Evolutionary conservation across 2,329 filamentous ascomycete genomes (phyloP), one percentile per base, ranked within the genome.

Genomic region (Fonsecaea multimorphosa): DNA sequence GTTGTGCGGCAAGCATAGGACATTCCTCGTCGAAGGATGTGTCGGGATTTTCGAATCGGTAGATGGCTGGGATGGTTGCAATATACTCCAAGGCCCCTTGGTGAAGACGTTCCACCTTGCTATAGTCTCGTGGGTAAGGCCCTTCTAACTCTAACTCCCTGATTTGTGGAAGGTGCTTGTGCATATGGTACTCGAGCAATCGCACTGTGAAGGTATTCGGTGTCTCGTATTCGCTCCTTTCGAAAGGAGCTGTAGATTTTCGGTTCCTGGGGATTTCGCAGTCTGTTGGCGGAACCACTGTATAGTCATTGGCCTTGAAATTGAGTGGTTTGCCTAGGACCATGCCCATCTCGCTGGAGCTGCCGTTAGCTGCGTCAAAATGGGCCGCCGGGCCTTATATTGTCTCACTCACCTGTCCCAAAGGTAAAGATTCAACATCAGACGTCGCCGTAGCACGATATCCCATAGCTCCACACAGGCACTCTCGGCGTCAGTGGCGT

Each of bases 251-350:
- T n/a, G 34, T 55, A 24, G 61, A 53, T 34, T 19, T 64, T 8
- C 61, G 53, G 19, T 64, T 58, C 27, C 40, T 64, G 24, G 61
- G 61, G 56, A 64, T 59, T 11, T 64, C 55, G 53, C 61, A 64
- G 27, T 64, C 61, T 14, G 61, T 64, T 5, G 61, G 61, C 19
- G 55, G 55, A 3, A 64, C 34, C 11, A 64, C 54, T 2, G 22
- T 58, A 32, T 53, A 64, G 44, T 59, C 61, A 36, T 58, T 59
- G 44, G 51, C 8, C 14, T 57, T 58, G 36, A 64, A 54, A 44
- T 57, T 64, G 31, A 64, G 38, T 3, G 54, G 55, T 24, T 64
- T 64, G 22, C 61, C 61, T 12, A 64, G 29, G 4, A 64, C 61
- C 44, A 64, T 64, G 46, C 61, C 61, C 61, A 64, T 64, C 31